These are phyloP conservation scores for Helicocarpus griseus DNA, from an alignment of 2,329 filamentous ascomycete genomes.

Conservation along the genomic window DNA sequence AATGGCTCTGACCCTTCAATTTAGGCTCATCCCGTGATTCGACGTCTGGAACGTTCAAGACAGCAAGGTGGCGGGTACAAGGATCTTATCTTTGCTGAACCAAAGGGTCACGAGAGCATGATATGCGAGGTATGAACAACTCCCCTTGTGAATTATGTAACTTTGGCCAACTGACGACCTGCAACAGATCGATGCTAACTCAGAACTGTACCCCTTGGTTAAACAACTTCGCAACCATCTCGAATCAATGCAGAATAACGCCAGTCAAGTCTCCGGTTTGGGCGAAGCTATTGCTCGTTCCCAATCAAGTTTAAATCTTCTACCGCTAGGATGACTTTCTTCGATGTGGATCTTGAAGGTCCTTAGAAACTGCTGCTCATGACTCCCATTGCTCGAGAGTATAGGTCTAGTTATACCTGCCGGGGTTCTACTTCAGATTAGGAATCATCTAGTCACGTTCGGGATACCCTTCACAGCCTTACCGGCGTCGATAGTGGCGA, in stretches of 20 bases:
- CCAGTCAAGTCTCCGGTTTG: slow-evolving; percentile 26
- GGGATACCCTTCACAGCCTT: no score
- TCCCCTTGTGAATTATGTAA: not conserved
- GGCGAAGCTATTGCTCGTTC: slow-evolving; percentile 29
- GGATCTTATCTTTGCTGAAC: slow-evolving; percentile 21
- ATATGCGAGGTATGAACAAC: slow-evolving; percentile 25
- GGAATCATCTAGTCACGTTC: no score
- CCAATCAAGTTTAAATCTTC: slow-evolving; percentile 11
- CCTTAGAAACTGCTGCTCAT: not conserved
- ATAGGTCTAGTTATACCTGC: no score
- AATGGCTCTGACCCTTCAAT: slow-evolving; percentile 6
- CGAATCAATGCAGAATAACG: slow-evolving; percentile 35
- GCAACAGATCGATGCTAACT: slow-evolving; percentile 21
- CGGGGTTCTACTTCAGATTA: no score
- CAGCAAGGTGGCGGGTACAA: slow-evolving; percentile 12
- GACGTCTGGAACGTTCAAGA: slow-evolving; percentile 22
- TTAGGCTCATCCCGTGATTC: slow-evolving; percentile 33
- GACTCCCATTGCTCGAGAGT: not conserved
- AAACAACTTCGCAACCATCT: slow-evolving; percentile 35
- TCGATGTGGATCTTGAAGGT: not conserved
- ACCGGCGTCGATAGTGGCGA: no score
- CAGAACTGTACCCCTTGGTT: slow-evolving; percentile 26
- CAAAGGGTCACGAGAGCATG: slow-evolving; percentile 17
- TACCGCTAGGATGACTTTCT: slow-evolving; percentile 11
- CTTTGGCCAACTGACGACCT: slow-evolving; percentile 11